A percentile compares a stretch with the other conserved stretches of the same genome.
Conservation (phyloP, 1,284 basidiomycete species). For the Mycena sp. region DNA sequence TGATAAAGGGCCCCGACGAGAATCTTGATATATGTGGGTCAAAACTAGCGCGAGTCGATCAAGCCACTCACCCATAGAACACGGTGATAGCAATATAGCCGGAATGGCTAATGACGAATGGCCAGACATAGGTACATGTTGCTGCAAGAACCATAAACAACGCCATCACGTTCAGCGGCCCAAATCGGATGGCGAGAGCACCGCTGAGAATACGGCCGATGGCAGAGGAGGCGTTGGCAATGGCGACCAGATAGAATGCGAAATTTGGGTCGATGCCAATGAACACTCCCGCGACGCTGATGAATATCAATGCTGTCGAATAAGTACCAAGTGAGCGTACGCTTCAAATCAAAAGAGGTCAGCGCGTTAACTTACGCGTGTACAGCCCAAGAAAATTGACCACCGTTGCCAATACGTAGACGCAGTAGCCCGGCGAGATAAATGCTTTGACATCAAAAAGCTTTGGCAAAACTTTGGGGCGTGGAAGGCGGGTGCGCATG, state of each 20-base stretch:
- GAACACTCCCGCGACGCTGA: conserved; percentile 51
- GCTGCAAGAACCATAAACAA: conserved; percentile 51
- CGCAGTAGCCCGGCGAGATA: conserved; percentile 44
- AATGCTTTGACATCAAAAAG: conserved; percentile 44
- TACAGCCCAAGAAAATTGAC: conserved; percentile 60
- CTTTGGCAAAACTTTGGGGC: conserved; percentile 38
- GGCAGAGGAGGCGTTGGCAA: conserved; percentile 55
- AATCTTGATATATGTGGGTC: conserved; percentile 40
- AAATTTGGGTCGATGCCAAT: conserved; percentile 51
- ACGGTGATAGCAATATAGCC: conserved; percentile 47
- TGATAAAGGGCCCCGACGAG: conserved; percentile 54
- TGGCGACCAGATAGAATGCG: conserved; percentile 59
- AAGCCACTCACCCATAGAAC: conserved; percentile 47
- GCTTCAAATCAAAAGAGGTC: background rate
- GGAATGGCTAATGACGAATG: conserved; percentile 44
- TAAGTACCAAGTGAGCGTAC: background rate
- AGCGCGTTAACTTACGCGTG: conserved; percentile 55
- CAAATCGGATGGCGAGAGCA: conserved; percentile 50
- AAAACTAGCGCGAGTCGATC: background rate
- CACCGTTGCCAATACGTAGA: conserved; percentile 46
- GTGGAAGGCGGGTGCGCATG: conserved; percentile 47
- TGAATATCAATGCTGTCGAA: conserved; percentile 56
- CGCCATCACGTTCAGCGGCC: conserved; percentile 53
- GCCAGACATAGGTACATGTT: conserved; percentile 54
- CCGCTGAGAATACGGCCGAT: conserved; percentile 53